Evolutionary conservation across 176 grass and related monocot genomes (phyloP).

Genomic region (Raddia guianensis): DNA sequence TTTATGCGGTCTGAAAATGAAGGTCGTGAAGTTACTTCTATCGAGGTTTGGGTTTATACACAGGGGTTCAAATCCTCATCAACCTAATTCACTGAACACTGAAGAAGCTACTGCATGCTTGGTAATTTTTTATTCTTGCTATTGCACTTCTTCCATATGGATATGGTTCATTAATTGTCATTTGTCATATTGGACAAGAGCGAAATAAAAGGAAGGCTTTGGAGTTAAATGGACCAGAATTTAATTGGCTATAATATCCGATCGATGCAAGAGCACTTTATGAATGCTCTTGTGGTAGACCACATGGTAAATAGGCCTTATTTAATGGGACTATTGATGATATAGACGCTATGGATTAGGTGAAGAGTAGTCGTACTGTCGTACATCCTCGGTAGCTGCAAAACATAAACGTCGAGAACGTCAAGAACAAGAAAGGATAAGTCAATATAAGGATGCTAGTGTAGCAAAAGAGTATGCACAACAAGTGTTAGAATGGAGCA

Average conservation of each 20-base stretch:
- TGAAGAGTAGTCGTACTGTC: background rate
- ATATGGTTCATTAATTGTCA: background rate
- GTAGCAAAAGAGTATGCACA: background rate
- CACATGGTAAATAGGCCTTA: background rate
- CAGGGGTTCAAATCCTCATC: background rate
- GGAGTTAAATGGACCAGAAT: background rate
- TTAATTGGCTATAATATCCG: background rate
- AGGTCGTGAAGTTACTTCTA: background rate
- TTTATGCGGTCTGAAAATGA: background rate
- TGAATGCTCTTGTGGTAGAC: background rate
- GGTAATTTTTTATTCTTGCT: background rate
- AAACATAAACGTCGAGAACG: background rate
- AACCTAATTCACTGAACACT: background rate
- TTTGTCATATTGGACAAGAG: background rate
- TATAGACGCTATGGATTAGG: background rate
- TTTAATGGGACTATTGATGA: background rate
- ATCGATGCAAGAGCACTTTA: background rate
- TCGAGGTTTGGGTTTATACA: slow-evolving; percentile 6
- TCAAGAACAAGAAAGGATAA: background rate
- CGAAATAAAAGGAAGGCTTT: background rate
- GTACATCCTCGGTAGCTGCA: background rate
- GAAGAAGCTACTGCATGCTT: background rate
- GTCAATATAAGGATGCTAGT: background rate
- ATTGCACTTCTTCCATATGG: too few species aligned
- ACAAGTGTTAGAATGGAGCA: background rate